phyloP scores from a whole-genome alignment of 345 rosid species.

The Pistacia atlantica region DNA sequence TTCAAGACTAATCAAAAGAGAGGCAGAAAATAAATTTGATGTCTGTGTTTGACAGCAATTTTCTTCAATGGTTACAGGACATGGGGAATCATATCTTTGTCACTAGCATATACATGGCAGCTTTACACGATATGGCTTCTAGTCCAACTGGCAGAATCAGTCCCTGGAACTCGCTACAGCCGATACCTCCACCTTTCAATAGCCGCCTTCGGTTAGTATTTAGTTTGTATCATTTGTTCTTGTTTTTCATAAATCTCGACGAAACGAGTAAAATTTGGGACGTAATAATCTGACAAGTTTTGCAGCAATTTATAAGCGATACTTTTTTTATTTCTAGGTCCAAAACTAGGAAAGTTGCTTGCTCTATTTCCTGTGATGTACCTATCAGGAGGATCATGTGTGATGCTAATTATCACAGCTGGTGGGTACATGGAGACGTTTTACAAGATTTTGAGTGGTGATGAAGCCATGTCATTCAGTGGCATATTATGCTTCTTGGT shows the following conservation, averaged over 20 bases:
- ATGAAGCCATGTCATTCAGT: constrained; percentile 26
- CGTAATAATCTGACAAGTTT: no score
- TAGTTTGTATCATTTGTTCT: no score
- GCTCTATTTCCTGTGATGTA: constrained; percentile 63
- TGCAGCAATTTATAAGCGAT: no score
- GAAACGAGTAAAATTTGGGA: no score
- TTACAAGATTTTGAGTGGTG: constrained; percentile 22
- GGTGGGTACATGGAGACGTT: constrained; percentile 36
- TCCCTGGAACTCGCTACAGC: constrained; percentile 45
- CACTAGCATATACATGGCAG: constrained; percentile 39
- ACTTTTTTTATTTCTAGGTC: constrained; percentile 31
- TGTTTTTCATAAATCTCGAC: no score
- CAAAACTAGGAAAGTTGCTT: constrained; percentile 47
- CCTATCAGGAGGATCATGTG: constrained; percentile 61
- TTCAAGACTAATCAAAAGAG: no score
- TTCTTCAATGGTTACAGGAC: constrained; percentile 31
- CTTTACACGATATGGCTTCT: constrained; percentile 54
- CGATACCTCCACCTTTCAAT: constrained; percentile 55
- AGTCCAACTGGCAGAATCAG: constrained; percentile 42
- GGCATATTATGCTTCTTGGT: constrained; percentile 46
- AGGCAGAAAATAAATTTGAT: no score
- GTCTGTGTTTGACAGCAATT: not conserved
- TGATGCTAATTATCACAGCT: constrained; percentile 46
- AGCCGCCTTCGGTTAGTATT: constrained; percentile 46
- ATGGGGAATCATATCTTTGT: constrained; percentile 45